A percentile compares a stretch with the other conserved stretches of the same genome.
Conservation (phyloP, 2,329 filamentous ascomycete genomes). For the Ceratocystis destructans region DNA sequence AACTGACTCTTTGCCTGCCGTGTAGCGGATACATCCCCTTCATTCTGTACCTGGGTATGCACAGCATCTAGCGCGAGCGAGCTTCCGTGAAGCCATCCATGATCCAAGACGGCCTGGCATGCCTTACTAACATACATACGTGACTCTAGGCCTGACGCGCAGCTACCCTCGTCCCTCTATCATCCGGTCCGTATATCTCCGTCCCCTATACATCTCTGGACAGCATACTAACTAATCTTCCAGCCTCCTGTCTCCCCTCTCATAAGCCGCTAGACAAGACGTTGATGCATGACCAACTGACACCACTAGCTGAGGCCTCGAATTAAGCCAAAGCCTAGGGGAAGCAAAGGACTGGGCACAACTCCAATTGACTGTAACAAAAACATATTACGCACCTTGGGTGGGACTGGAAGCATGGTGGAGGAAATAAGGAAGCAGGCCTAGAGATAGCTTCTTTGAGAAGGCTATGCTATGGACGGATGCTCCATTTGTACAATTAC, state of each 20-base stretch:
- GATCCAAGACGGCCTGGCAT: conserved; percentile 1
- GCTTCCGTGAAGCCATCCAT: conserved; percentile 3
- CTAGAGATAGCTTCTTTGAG: background rate
- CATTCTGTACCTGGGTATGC: conserved; percentile 85
- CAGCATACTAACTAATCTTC: background rate
- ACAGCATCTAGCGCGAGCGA: conserved; percentile 21
- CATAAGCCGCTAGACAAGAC: conserved; percentile 29
- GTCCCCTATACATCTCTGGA: background rate
- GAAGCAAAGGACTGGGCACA: background rate
- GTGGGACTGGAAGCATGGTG: background rate
- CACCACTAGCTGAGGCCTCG: background rate
- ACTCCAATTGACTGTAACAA: background rate
- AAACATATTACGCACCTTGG: background rate
- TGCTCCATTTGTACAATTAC: conserved; percentile 7
- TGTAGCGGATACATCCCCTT: conserved; percentile 83
- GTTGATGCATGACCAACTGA: background rate
- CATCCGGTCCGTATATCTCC: conserved; percentile 36
- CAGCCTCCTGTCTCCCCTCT: conserved; percentile 52
- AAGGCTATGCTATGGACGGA: background rate
- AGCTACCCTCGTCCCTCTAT: conserved; percentile 77
- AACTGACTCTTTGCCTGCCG: background rate
- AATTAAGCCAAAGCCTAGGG: background rate
- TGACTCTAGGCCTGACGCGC: conserved; percentile 64
- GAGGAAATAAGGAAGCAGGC: background rate
- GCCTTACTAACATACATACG: conserved; percentile 23